Base-by-base conservation (phyloP, 371 early-diverging fungal genomes). In the Blyttiomyces sp. region DNA sequence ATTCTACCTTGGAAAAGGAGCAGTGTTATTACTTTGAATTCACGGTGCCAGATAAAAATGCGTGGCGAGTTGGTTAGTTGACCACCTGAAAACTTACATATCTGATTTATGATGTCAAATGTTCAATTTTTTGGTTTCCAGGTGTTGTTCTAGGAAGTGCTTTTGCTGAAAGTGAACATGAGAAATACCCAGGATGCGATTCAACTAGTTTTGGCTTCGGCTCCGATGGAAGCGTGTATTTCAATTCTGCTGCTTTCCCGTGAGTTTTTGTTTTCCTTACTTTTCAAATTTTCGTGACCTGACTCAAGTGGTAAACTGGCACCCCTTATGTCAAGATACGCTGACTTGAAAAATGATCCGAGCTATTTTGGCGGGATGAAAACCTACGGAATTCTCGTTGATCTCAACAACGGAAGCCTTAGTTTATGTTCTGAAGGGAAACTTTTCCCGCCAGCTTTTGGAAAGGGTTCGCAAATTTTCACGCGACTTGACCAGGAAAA, bases 1-100 rank as follows among this genome's bases (percentile, higher is more conserved):
- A 49, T 26, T 39, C 52, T 4, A 58, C 62, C 30, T 42, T 79
- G n/a, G 64, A 65, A 19, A 54, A 36, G 50, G 74, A 75, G 50
- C 67, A 68, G 45, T 31, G 70, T 32, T 73, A 65, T 36, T 77
- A 75, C 42, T 79, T 69, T 51, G 81, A 81, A 61, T 63, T 79
- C 34, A 48, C 70, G 11, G 57, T 51, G 3, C 74, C 73, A 2
- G 68, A 70, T 43, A 58, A 54, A n/a, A 64, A 65, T 11, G 35
- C 42, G 11, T 78, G 76, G 74, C 17, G 76, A 35, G 66, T 66
- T 44, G 80, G 80, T 73, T 30, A 6, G 66, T 46, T 24, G 6
- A 13, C 17, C 13, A 19, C 23, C 28, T 27, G 9, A n/a, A n/a
- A n/a, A n/a, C n/a, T n/a, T n/a, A n/a, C n/a, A n/a, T n/a, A n/a